Base-by-base conservation (phyloP, 2,329 filamentous ascomycete genomes). In the Coniochaeta pulveracea region DNA sequence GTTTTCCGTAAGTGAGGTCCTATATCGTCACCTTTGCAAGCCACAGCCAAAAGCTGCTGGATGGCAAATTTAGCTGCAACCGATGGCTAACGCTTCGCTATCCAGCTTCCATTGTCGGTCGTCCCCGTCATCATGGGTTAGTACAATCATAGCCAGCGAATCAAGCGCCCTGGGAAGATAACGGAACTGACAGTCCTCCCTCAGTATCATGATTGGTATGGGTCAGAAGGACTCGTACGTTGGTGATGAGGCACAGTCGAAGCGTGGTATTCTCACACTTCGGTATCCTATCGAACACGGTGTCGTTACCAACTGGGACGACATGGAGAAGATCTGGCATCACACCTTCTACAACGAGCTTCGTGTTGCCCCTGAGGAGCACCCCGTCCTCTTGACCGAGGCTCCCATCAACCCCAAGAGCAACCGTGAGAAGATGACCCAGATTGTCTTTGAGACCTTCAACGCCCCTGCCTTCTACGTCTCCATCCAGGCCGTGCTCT, bases 291-390 rank as follows among this genome's bases (percentile, higher is more conserved):
- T 98, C 64, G 91, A 98, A 79, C 91, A 98, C 80, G 91, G 91
- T 91, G 91, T 98, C 57, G 91, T 98, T 62, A 98, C 91, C 72
- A 96, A 96, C 85, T 98, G 91, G 91, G 91, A 98, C 66, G 91
- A 96, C 68, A 96, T 96, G 91, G 91, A 96, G 77, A 96, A 96
- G 82, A 96, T 98, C 56, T 98, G 91, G 91, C 91, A 98, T 69
- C 91, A 98, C 85, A 96, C 91, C 61, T 98, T 98, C 79, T 98
- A 96, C 85, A 98, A 98, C 73, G 91, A 98, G 77, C 78, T 98
- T 60, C 89, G 91, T 89, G 91, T 98, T 48, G 91, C 91, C 55
- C 91, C 91, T 55, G 91, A 98, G 78, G 91, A 98, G 82, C 91
- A 98, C 80, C 91, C 91, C 55, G 88, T 96, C 62, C 80, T 98